A percentile compares a stretch with the other conserved stretches of the same genome.
Conservation (phyloP, 371 early-diverging fungal genomes). For the Smittium mucronatum region DNA sequence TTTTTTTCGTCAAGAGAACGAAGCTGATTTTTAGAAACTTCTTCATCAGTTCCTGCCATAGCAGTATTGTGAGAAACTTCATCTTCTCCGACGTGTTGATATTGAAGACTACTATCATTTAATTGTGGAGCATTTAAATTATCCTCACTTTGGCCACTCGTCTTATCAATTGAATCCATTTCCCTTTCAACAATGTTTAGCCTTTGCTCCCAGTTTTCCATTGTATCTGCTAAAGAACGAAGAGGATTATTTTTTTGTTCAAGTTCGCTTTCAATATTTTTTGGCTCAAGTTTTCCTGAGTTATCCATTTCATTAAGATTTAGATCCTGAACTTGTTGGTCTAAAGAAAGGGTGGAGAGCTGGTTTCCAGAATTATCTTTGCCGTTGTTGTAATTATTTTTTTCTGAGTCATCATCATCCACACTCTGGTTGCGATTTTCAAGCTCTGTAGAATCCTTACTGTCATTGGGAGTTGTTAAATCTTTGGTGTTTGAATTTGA, state of each 20-base stretch:
- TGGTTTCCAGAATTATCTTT: background rate
- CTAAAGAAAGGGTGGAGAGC: background rate
- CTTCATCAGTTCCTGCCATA: constrained; percentile 18
- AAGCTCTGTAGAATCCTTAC: background rate
- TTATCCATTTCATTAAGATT: constrained; percentile 15
- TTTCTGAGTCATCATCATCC: background rate
- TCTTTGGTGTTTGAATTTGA: constrained; percentile 5
- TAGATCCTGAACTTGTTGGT: constrained; percentile 26
- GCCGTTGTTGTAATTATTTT: background rate
- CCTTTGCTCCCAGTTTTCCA: constrained; percentile 45
- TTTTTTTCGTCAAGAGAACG: constrained; percentile 28
- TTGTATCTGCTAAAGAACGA: constrained; percentile 32
- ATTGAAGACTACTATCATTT: constrained; percentile 4
- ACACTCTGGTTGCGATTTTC: background rate
- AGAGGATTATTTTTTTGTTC: constrained; percentile 33
- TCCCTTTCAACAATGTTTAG: constrained; percentile 36
- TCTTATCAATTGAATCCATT: constrained; percentile 22
- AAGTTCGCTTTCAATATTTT: constrained; percentile 20
- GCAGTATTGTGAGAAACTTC: background rate
- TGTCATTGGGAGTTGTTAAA: background rate
- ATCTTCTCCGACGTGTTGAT: constrained; percentile 13
- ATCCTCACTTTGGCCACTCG: constrained; percentile 6
- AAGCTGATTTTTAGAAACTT: constrained; percentile 21
- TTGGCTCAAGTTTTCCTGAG: constrained; percentile 25
- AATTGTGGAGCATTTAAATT: background rate